These are phyloP conservation scores for Cylindrotheca fusiformis DNA, from an alignment of 108 stramenopile genomes.

Conservation along the genomic window DNA sequence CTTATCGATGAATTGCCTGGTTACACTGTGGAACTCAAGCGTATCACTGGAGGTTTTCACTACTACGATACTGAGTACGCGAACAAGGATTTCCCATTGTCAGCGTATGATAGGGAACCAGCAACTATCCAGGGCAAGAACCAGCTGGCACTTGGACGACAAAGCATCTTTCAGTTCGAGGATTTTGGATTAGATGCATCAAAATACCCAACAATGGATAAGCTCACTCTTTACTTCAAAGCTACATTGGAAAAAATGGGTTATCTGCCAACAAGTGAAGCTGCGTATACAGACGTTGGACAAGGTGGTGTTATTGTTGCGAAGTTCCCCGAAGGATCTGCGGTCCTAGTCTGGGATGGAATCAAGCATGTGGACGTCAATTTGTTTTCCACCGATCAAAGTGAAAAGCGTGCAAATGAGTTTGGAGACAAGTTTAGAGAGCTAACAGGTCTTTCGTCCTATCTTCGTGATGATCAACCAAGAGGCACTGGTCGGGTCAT, in stretches of 20 bases:
- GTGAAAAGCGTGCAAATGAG: background rate
- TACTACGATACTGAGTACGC: constrained; percentile 9
- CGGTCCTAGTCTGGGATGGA: constrained; percentile 39
- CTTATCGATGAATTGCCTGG: background rate
- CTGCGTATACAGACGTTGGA: constrained; percentile 12
- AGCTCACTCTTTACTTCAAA: constrained; percentile 1
- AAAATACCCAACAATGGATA: constrained; percentile 6
- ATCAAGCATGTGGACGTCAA: constrained; percentile 39
- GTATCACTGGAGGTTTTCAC: constrained; percentile 17
- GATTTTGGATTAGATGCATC: constrained; percentile 1
- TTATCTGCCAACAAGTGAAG: background rate
- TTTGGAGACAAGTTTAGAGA: constrained; percentile 29
- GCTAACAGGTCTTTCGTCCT: constrained; percentile 18
- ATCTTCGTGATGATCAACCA: constrained; percentile 59
- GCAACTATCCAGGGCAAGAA: constrained; percentile 55
- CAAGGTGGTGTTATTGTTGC: constrained; percentile 10
- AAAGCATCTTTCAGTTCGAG: constrained; percentile 56
- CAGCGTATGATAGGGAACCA: constrained; percentile 52
- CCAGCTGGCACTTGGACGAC: constrained; percentile 59
- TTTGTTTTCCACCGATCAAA: constrained; percentile 22
- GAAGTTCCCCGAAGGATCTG: constrained; percentile 12
- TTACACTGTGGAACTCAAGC: background rate
- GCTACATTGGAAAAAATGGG: constrained; percentile 3
- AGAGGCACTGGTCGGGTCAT: constrained; percentile 56
- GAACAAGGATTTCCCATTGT: constrained; percentile 11